Percentiles rank a stretch among this genome's conserved stretches.
Conservation (phyloP, 2,329 filamentous ascomycete species). For the Aspergillus intermedius region DNA sequence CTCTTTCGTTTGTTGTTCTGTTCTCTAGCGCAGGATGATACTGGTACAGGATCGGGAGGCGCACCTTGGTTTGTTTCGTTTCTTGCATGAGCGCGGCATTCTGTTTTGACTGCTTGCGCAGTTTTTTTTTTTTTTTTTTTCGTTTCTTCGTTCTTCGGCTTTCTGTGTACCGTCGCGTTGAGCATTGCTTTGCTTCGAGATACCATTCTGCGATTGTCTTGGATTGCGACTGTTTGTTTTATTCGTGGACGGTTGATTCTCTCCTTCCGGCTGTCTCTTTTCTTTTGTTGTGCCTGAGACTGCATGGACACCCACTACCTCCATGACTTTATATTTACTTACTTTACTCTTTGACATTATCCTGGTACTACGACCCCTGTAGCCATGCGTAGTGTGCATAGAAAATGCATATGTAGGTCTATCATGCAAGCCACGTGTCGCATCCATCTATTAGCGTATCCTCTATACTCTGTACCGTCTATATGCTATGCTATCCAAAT, state of each 20-base stretch:
- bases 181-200: slow-evolving; percentile 24
- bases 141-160: background rate
- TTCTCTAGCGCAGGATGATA: slow-evolving; percentile 1
- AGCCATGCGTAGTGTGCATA: background rate
- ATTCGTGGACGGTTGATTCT: slow-evolving; percentile 8
- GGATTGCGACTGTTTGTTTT: slow-evolving; percentile 10
- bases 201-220: slow-evolving; percentile 30
- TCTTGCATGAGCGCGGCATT: slow-evolving; percentile 19
- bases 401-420: no score
- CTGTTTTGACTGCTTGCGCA: slow-evolving; percentile 5
- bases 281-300: slow-evolving; percentile 1
- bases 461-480: no score
- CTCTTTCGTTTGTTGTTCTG: background rate
- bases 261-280: slow-evolving; percentile 9
- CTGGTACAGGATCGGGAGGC: background rate
- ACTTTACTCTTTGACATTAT: slow-evolving; percentile 29
- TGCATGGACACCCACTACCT: slow-evolving; percentile 14
- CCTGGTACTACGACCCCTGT: background rate
- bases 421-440: no score
- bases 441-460: no score
- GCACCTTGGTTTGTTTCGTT: slow-evolving; percentile 9
- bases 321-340: background rate
- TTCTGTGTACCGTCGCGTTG: background rate
- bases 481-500: no score
- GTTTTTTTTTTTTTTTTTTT: background rate